phyloP scores from a whole-genome alignment of 2,329 filamentous ascomycete genomes.

The Talaromyces verruculosus region DNA sequence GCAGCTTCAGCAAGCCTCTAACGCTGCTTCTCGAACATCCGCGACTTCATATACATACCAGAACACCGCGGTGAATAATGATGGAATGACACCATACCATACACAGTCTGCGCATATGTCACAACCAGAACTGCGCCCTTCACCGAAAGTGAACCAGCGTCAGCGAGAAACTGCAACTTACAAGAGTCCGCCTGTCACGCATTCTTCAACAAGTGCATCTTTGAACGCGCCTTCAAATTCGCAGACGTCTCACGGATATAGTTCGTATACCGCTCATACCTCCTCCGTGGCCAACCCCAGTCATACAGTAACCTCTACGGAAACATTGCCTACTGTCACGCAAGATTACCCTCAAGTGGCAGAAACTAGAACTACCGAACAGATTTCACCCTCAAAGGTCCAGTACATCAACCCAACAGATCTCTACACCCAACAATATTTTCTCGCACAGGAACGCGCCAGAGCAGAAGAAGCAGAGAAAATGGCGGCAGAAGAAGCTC shows the following conservation, averaged over 20 bases:
- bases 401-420: constrained; percentile 19
- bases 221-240: neutral
- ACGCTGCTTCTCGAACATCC: neutral
- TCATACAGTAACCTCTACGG: neutral
- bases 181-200: neutral
- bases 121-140: constrained; percentile 9
- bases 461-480: constrained; percentile 20
- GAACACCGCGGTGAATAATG: neutral
- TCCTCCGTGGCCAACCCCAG: neutral
- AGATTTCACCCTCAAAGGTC: constrained; percentile 14
- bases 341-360: constrained; percentile 5
- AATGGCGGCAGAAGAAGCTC: constrained; percentile 5
- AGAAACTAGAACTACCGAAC: neutral
- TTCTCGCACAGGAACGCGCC: constrained; percentile 17
- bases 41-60: constrained; percentile 7
- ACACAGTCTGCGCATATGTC: constrained; percentile 3
- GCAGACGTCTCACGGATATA: constrained; percentile 8
- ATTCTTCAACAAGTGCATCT: neutral
- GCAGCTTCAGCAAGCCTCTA: constrained; percentile 6
- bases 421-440: constrained; percentile 19
- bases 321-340: neutral
- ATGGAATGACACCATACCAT: neutral
- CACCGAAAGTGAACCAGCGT: constrained; percentile 8
- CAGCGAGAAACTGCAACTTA: neutral
- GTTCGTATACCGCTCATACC: neutral